A percentile compares a stretch with the other conserved stretches of the same genome.
Conservation (phyloP, 2,329 filamentous ascomycete species). For the Venturia carpophila region DNA sequence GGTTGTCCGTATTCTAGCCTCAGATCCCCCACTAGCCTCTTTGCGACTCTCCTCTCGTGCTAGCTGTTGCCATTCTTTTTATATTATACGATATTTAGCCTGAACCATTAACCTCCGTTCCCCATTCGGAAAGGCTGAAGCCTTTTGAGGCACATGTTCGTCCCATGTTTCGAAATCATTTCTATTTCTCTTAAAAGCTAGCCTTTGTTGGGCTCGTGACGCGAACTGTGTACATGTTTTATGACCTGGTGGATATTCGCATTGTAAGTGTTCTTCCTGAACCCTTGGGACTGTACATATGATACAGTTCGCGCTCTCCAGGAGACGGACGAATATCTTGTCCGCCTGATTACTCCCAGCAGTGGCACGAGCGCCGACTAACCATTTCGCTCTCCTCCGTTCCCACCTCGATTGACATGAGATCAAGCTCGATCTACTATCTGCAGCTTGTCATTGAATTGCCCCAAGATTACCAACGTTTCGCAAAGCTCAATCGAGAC, state of each 20-base stretch:
- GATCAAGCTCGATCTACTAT: no score
- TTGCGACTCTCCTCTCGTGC: neutral
- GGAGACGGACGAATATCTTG: neutral
- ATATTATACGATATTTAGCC: neutral
- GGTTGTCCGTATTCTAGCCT: neutral
- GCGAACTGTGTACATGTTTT: neutral
- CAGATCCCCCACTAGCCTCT: neutral
- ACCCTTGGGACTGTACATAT: neutral
- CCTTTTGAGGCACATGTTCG: neutral
- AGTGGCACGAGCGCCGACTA: no score
- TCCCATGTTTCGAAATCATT: neutral
- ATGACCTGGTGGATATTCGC: neutral
- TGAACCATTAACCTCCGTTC: neutral
- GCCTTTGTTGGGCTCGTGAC: neutral
- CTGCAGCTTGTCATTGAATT: no score
- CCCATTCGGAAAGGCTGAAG: conserved; percentile 3
- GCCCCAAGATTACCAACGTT: no score
- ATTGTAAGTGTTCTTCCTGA: neutral
- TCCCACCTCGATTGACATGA: no score
- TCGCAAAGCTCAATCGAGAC: no score
- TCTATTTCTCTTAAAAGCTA: neutral
- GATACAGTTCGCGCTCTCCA: conserved; percentile 2
- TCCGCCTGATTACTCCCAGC: neutral
- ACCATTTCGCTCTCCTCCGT: no score
- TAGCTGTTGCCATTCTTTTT: neutral